Evolutionary conservation across 495 filamentous ascomycete species (phyloP), one percentile per base, ranked within the genome.

Genomic region (Tuber calosporum): DNA sequence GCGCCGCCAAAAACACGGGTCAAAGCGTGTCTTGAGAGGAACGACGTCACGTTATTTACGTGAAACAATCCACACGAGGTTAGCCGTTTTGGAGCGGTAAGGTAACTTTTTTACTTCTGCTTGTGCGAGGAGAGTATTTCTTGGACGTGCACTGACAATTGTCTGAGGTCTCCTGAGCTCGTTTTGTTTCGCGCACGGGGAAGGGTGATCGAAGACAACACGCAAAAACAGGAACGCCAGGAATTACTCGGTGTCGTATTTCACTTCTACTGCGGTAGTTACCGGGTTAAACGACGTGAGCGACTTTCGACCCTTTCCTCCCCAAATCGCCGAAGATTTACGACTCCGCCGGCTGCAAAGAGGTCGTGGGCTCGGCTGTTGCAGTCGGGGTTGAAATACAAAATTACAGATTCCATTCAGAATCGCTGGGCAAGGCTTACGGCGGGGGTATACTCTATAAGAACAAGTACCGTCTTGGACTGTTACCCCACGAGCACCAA

Each of bases 31-130:
- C 26, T 17, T 17, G 19, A 66, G 38, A 17, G 38, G 74, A 41
- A 41, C 53, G 48, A 76, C 74, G 66, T 77, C 75, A 72, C 69
- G 74, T 69, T 67, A 67, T 68, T 40, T 40, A 36, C 7, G 36
- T 38, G 48, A 62, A 62, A 62, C 53, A 62, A 62, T 62, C 8
- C 26, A 62, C 53, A 17, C n/a, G n/a, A 53, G 53, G 53, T 62
- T 30, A 62, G n/a, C 53, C 53, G n/a, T 30, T 62, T 62, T 30
- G 53, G 53, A 30, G 9, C n/a, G 53, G n/a, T n/a, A n/a, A n/a
- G 9, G 53, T 26, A 30, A 13, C n/a, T 62, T 30, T 62, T 30
- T 4, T 62, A n/a, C n/a, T n/a, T n/a, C n/a, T n/a, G n/a, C n/a
- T n/a, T n/a, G n/a, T n/a, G n/a, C n/a, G n/a, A n/a, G n/a, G n/a